Evolutionary conservation across 805 yeast species (phyloP).

Genomic region (Dipodascus albidus): DNA sequence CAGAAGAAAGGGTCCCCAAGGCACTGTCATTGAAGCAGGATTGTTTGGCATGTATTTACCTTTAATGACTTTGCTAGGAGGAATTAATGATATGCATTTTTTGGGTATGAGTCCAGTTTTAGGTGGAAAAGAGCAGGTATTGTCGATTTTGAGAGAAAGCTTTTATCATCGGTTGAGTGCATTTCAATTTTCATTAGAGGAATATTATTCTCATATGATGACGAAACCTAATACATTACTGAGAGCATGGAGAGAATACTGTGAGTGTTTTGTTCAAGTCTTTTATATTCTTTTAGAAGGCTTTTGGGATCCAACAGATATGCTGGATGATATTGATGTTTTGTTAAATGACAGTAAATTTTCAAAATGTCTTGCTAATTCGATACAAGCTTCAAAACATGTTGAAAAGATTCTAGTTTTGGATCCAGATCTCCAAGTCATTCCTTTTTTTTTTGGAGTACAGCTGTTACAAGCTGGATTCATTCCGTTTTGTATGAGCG

Average conservation of each 20-base stretch:
- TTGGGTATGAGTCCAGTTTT: constrained; percentile 18
- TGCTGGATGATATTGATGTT: constrained; percentile 12
- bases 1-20: constrained; percentile 19
- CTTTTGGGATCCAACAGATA: constrained; percentile 23
- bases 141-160: constrained; percentile 6
- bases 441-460: constrained; percentile 24
- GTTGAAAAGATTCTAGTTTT: constrained; percentile 17
- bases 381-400: constrained; percentile 19
- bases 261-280: constrained; percentile 17
- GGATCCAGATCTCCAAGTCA: constrained; percentile 19
- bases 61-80: constrained; percentile 25
- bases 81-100: constrained; percentile 17
- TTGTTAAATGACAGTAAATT: constrained; percentile 17
- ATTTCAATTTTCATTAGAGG: constrained; percentile 11
- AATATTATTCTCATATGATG: constrained; percentile 6
- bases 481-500: constrained; percentile 18
- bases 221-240: constrained; percentile 7
- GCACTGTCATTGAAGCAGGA: constrained; percentile 23
- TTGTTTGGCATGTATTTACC: constrained; percentile 31
- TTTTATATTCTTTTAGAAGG: constrained; percentile 18
- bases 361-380: constrained; percentile 16
- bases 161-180: constrained; percentile 7
- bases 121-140: constrained; percentile 10
- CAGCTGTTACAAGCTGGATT: constrained; percentile 22
- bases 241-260: constrained; percentile 18